Evolutionary conservation across 805 yeast species (phyloP), one percentile per base, ranked within the genome.

Genomic region (Yarrowia bubula): DNA sequence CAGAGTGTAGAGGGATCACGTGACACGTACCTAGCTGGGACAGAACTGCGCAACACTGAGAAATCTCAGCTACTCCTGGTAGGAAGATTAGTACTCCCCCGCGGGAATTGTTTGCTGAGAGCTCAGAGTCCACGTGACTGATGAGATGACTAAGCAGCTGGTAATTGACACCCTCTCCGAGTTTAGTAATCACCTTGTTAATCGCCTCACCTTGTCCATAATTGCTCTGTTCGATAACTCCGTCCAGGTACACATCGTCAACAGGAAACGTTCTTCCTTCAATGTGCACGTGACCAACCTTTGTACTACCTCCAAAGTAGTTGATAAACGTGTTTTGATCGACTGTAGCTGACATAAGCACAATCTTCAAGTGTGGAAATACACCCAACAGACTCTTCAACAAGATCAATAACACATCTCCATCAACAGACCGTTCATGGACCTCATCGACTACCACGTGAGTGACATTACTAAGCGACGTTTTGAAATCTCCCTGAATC

Each of bases 261-360:
- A 93, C 96, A 0, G 99, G 98, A 74, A 89, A 93, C 0, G 98
- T 95, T 69, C 98, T 81, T 0, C 99, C 99, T 70, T 87, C 90
- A 66, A 93, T 92, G 73, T 92, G 97, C 38, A 88, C 81, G 68
- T 88, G 90, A 14, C 86, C 86, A 13, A 84, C 74, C 9, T 60
- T 61, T 1, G 22, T 32, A 1, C 48, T 61, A 2, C 76, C 78
- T 2, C 77, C 77, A 73, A 93, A 93, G 71, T 88, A 93, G 31
- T 80, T 78, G 63, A 82, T 79, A 76, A 92, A 93, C 46, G 83
- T 79, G 9, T 80, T 80, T 1, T 87, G 82, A 71, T 90, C 89
- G 47, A 93, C 92, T 0, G 98, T 93, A 4, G 98, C 98, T 72
- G 96, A 89, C 98, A 95, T 93, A 60, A 95, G 79, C 9, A 93